phyloP scores from a whole-genome alignment of 2,329 filamentous ascomycete genomes.

The Alternaria angustiovoidea region DNA sequence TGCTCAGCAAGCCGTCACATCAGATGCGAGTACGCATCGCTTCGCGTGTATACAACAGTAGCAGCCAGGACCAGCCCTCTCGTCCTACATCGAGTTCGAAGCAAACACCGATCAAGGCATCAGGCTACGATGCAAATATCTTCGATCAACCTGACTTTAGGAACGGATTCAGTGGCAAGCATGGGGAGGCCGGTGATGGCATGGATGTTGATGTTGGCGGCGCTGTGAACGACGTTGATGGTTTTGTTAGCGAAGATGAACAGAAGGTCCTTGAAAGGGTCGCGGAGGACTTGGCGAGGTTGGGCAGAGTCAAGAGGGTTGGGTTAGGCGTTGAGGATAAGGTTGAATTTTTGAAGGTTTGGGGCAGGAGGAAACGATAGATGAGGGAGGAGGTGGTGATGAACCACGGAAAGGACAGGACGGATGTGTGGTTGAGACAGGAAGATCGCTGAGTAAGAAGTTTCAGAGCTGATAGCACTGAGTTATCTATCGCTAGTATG shows the following conservation, averaged over 20 bases:
- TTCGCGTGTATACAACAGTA: constrained; percentile 66
- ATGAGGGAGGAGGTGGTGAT: background rate
- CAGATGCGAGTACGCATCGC: constrained; percentile 91
- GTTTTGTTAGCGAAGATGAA: constrained; percentile 58
- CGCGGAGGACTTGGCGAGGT: constrained; percentile 82
- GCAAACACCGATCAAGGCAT: constrained; percentile 22
- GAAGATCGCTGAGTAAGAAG: background rate
- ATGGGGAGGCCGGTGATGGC: constrained; percentile 24
- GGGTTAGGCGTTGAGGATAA: constrained; percentile 86
- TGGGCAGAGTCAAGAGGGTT: constrained; percentile 89
- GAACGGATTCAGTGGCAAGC: constrained; percentile 23
- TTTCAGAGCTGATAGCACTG: no score
- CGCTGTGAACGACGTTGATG: constrained; percentile 1
- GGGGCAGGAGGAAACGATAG: constrained; percentile 57
- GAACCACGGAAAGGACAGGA: background rate
- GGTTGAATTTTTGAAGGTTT: constrained; percentile 78
- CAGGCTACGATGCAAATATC: constrained; percentile 44
- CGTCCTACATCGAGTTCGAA: constrained; percentile 7
- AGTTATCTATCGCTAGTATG: no score
- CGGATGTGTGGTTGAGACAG: background rate
- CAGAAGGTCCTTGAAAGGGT: constrained; percentile 77
- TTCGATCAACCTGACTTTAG: constrained; percentile 41
- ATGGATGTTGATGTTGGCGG: constrained; percentile 26
- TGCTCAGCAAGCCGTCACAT: constrained; percentile 85
- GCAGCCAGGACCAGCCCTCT: constrained; percentile 28